These are phyloP conservation scores for Arachis hypogaea DNA, from an alignment of 306 rosid species.

Conservation along the genomic window DNA sequence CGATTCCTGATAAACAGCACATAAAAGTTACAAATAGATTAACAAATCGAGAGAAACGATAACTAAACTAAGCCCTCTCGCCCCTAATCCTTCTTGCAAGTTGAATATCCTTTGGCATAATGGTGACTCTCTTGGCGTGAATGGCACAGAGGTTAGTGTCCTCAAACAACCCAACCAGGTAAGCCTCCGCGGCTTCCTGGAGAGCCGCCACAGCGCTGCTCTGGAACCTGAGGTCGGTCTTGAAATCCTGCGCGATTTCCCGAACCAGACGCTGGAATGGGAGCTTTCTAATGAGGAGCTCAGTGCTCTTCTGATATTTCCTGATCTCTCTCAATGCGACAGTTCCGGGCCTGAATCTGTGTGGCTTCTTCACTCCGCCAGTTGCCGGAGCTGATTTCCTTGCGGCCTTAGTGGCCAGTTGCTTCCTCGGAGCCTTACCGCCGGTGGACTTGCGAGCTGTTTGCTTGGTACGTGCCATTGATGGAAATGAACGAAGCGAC, in stretches of 20 bases:
- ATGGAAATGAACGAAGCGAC: background rate
- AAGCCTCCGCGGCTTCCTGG: slow-evolving; percentile 13
- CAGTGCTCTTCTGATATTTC: slow-evolving; percentile 38
- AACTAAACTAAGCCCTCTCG: slow-evolving; percentile 8
- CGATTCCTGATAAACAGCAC: background rate
- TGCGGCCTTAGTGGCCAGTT: slow-evolving; percentile 25
- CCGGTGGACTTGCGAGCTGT: slow-evolving; percentile 25
- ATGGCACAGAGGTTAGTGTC: background rate
- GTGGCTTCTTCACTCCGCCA: slow-evolving; percentile 33
- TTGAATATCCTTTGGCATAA: slow-evolving; percentile 30
- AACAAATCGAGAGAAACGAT: too few relatives aligned
- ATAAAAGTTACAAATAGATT: background rate
- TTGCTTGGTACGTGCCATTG: slow-evolving; percentile 35
- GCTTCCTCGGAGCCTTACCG: slow-evolving; percentile 29
- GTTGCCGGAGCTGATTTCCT: slow-evolving; percentile 16
- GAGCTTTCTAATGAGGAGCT: slow-evolving; percentile 30
- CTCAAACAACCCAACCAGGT: background rate
- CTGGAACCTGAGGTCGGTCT: slow-evolving; percentile 31
- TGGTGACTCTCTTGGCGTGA: slow-evolving; percentile 17
- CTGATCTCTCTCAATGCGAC: slow-evolving; percentile 35
- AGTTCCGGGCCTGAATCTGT: slow-evolving; percentile 21
- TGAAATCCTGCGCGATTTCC: slow-evolving; percentile 33
- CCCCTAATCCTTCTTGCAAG: slow-evolving; percentile 28
- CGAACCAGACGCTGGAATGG: slow-evolving; percentile 32
- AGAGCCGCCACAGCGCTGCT: slow-evolving; percentile 18